These are phyloP conservation scores for Trebouxia sp. DNA, from an alignment of 139 green algal species.

Conservation along the genomic window DNA sequence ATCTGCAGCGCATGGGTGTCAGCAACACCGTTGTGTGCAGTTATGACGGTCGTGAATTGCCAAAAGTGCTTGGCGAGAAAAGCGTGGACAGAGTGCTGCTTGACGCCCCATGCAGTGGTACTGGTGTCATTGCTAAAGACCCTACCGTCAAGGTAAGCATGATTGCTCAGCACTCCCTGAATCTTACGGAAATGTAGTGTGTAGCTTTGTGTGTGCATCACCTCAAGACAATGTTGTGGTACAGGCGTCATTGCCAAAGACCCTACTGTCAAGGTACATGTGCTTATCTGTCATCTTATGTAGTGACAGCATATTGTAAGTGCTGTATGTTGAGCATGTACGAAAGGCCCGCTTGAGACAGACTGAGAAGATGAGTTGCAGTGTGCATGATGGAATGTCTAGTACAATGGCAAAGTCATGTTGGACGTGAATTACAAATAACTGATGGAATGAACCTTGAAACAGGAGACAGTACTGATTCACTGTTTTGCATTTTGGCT, in stretches of 20 bases:
- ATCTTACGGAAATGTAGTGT: neutral
- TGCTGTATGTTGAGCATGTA: too few relatives aligned
- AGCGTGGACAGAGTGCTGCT: constrained; percentile 93
- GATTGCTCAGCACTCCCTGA: neutral
- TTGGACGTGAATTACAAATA: too few relatives aligned
- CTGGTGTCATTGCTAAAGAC: constrained; percentile 97
- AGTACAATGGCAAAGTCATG: too few relatives aligned
- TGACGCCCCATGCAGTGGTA: constrained; percentile 97
- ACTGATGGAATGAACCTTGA: too few relatives aligned
- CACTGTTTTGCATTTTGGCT: neutral
- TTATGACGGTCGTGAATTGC: constrained; percentile 90
- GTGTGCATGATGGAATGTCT: too few relatives aligned
- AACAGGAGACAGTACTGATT: neutral
- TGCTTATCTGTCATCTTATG: too few relatives aligned
- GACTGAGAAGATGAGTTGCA: too few relatives aligned
- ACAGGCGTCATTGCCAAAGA: constrained; percentile 96
- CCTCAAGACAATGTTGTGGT: constrained; percentile 90
- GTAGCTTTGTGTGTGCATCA: neutral
- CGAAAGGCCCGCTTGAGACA: too few relatives aligned
- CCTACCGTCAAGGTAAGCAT: constrained; percentile 83
- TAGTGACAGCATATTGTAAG: too few relatives aligned
- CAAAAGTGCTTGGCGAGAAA: constrained; percentile 77
- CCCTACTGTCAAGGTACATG: constrained; percentile 82
- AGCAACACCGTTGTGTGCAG: constrained; percentile 94
- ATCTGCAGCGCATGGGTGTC: constrained; percentile 96